Evolutionary conservation across 257 asterid species (phyloP).

Genomic region (Solanum peruvianum): DNA sequence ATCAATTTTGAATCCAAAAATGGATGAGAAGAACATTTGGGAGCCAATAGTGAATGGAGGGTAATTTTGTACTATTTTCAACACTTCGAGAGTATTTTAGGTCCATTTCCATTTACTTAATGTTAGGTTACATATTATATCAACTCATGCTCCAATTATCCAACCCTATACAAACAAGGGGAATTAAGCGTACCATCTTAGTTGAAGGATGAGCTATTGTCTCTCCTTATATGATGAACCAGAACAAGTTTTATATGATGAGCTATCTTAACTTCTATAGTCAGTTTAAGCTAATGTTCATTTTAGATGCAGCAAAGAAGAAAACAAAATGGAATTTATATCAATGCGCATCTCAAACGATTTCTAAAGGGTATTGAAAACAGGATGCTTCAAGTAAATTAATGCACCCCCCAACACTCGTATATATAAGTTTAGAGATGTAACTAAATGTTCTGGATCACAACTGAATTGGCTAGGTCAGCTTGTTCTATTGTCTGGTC

Average conservation of each 20-base stretch:
- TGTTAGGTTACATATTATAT: background rate
- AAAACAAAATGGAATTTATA: background rate
- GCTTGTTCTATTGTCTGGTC: conserved; percentile 70
- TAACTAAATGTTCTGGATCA: conserved; percentile 49
- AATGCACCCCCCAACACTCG: background rate
- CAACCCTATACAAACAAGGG: background rate
- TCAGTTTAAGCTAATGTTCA: background rate
- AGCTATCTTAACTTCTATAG: background rate
- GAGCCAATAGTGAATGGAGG: too few relatives aligned
- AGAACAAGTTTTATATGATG: background rate
- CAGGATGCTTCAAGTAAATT: background rate
- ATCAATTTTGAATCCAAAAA: too few relatives aligned
- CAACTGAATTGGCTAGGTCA: conserved; percentile 68
- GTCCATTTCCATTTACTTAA: background rate
- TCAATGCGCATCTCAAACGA: background rate
- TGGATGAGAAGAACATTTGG: too few relatives aligned
- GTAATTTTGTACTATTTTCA: too few relatives aligned
- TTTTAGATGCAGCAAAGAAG: background rate
- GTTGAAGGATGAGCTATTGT: background rate
- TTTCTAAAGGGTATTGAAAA: background rate
- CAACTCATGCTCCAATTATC: background rate
- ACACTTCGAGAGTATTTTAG: too few relatives aligned
- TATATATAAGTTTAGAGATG: background rate
- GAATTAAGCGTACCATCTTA: background rate
- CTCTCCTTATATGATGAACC: background rate